phyloP scores from a whole-genome alignment of 129 eudicot species.

The Chrysanthemum lavandulifolium region DNA sequence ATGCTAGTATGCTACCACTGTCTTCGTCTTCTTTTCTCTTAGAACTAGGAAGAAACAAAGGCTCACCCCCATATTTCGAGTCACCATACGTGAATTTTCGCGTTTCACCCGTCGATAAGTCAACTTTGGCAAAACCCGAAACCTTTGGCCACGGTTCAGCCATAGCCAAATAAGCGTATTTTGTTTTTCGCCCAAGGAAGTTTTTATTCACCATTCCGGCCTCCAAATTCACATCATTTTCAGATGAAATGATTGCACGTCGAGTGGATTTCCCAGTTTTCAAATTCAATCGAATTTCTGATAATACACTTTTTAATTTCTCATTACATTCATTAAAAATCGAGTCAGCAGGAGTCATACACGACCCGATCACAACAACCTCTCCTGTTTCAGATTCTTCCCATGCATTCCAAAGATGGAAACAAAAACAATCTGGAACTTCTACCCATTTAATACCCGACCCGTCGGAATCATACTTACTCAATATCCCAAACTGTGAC shows the following conservation, averaged over 20 bases:
- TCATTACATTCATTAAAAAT: constrained; percentile 40
- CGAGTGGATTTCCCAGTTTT: constrained; percentile 39
- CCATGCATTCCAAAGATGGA: constrained; percentile 45
- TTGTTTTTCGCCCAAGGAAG: constrained; percentile 25
- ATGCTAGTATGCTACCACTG: constrained; percentile 17
- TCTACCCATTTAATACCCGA: constrained; percentile 41
- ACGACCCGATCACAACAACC: constrained; percentile 45
- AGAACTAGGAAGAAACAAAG: constrained; percentile 13
- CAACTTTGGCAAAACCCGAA: constrained; percentile 37
- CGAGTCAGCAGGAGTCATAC: constrained; percentile 52
- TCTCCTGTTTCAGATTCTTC: constrained; percentile 39
- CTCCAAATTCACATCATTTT: constrained; percentile 31
- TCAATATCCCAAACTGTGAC: constrained; percentile 38
- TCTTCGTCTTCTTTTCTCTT: constrained; percentile 6
- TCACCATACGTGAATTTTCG: constrained; percentile 16
- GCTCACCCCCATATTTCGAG: constrained; percentile 19
- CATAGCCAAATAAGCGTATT: constrained; percentile 29
- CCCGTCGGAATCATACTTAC: constrained; percentile 25
- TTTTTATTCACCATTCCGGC: constrained; percentile 36
- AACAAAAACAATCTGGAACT: constrained; percentile 38
- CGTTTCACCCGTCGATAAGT: constrained; percentile 22
- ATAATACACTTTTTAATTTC: constrained; percentile 30
- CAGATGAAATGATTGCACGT: constrained; percentile 23
- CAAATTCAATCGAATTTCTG: constrained; percentile 39
- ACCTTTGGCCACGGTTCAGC: constrained; percentile 41